These are phyloP conservation scores for Hsuehochloa calcarea DNA, from an alignment of 176 grass and related monocot genomes.

Conservation along the genomic window DNA sequence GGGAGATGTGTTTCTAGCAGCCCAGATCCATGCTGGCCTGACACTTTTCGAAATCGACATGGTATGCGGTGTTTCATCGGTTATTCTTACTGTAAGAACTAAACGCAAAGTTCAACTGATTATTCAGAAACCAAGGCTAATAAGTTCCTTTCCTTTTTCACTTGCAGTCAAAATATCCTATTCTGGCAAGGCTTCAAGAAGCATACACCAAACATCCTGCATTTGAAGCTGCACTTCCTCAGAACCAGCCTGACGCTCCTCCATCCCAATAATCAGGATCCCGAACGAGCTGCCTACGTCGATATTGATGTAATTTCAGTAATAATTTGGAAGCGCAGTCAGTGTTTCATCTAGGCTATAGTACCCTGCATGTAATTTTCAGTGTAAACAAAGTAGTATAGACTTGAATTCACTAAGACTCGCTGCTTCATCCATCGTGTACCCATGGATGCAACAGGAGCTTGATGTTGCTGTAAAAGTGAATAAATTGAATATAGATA, in stretches of 20 bases:
- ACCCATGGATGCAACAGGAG: no score
- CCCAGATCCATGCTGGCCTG: constrained; percentile 58
- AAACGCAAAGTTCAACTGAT: background rate
- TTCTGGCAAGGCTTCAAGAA: constrained; percentile 7
- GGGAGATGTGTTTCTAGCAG: constrained; percentile 69
- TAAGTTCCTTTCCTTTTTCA: background rate
- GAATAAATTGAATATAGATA: no score
- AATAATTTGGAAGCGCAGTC: background rate
- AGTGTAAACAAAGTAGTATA: no score
- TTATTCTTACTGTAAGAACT: background rate
- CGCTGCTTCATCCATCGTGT: no score
- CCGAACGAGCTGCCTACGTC: background rate
- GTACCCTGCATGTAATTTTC: no score
- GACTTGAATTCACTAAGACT: no score
- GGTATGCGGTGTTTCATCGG: constrained; percentile 39
- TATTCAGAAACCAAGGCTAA: background rate
- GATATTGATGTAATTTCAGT: background rate
- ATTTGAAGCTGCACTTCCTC: constrained; percentile 18
- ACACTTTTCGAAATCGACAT: constrained; percentile 69
- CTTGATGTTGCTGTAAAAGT: no score
- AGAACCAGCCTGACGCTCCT: constrained; percentile 16
- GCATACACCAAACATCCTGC: background rate
- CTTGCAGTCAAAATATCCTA: constrained; percentile 10
- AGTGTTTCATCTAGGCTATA: no score
- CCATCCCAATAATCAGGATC: background rate